Evolutionary conservation across 148 eudicot genomes (phyloP).

Genomic region (Bassia scoparia): DNA sequence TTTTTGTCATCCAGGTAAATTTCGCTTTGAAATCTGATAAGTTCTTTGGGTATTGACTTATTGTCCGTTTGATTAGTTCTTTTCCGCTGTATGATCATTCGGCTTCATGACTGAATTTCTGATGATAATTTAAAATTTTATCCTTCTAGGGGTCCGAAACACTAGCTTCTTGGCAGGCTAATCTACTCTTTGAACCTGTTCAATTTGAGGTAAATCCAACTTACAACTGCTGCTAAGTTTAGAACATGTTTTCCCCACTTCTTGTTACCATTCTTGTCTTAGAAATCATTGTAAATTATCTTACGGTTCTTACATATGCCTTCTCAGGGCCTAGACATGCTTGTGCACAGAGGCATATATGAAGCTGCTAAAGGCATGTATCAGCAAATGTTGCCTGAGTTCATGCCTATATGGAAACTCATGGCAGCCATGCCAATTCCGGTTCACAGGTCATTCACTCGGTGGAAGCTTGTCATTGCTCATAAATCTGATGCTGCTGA

Average conservation of each 20-base stretch:
- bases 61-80: neutral
- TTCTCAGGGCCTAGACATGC: conserved; percentile 65
- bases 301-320: neutral
- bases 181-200: conserved; percentile 87
- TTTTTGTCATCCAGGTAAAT: conserved; percentile 80
- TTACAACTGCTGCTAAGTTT: neutral
- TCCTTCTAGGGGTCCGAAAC: conserved; percentile 78
- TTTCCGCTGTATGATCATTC: neutral
- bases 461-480: conserved; percentile 90
- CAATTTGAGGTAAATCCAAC: conserved; percentile 65
- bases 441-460: conserved; percentile 96
- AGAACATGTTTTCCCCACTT: neutral
- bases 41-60: neutral
- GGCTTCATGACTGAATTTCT: neutral
- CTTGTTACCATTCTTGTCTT: neutral
- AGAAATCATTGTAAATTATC: no score
- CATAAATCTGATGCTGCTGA: conserved; percentile 77
- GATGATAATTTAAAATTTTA: neutral
- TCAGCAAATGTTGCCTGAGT: conserved; percentile 88
- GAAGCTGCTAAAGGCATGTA: conserved; percentile 98
- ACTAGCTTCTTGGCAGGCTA: conserved; percentile 94
- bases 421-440: conserved; percentile 70
- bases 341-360: conserved; percentile 95
- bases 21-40: neutral
- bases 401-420: conserved; percentile 52